These are phyloP conservation scores for Macrophomina pseudophaseolina DNA, from an alignment of 2,329 filamentous ascomycete species.

Conservation along the genomic window DNA sequence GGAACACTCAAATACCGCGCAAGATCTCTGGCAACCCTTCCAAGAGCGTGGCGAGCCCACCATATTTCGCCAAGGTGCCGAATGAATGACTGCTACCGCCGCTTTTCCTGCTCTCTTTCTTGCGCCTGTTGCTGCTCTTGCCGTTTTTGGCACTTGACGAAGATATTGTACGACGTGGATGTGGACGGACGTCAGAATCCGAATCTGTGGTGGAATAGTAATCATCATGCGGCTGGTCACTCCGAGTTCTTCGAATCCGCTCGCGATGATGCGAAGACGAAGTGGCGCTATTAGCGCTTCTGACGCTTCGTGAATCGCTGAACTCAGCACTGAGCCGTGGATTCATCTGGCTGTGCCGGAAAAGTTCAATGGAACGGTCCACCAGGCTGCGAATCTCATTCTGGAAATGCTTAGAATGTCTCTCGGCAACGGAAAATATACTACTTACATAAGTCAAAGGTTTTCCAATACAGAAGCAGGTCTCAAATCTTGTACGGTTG, in stretches of 20 bases:
- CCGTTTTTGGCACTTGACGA: background rate
- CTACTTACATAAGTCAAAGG: slow-evolving; percentile 39
- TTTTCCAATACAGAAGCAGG: slow-evolving; percentile 42
- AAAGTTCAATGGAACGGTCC: slow-evolving; percentile 46
- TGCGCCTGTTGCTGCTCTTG: slow-evolving; percentile 30
- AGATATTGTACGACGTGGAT: background rate
- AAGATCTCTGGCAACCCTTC: slow-evolving; percentile 35
- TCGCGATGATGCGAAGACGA: slow-evolving; percentile 15
- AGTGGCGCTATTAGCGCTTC: background rate
- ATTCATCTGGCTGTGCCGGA: slow-evolving; percentile 34
- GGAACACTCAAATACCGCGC: slow-evolving; percentile 1
- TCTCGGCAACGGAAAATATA: background rate
- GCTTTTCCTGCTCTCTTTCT: slow-evolving; percentile 13
- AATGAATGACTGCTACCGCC: slow-evolving; percentile 30
- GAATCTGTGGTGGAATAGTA: slow-evolving; percentile 15
- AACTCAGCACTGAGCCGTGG: slow-evolving; percentile 23
- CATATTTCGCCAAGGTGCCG: slow-evolving; percentile 43
- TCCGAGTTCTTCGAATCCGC: background rate
- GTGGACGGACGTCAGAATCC: slow-evolving; percentile 14
- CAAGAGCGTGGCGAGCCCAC: slow-evolving; percentile 44
- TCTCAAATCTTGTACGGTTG: slow-evolving; percentile 40
- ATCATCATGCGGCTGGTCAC: slow-evolving; percentile 5
- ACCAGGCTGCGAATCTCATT: slow-evolving; percentile 42
- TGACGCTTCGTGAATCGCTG: slow-evolving; percentile 9
- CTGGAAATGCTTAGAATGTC: slow-evolving; percentile 1